Percentiles rank a stretch among this genome's conserved stretches.
Evolutionary conservation across 2,329 filamentous ascomycete species (phyloP).

Genomic region (Zasmidium angulare): DNA sequence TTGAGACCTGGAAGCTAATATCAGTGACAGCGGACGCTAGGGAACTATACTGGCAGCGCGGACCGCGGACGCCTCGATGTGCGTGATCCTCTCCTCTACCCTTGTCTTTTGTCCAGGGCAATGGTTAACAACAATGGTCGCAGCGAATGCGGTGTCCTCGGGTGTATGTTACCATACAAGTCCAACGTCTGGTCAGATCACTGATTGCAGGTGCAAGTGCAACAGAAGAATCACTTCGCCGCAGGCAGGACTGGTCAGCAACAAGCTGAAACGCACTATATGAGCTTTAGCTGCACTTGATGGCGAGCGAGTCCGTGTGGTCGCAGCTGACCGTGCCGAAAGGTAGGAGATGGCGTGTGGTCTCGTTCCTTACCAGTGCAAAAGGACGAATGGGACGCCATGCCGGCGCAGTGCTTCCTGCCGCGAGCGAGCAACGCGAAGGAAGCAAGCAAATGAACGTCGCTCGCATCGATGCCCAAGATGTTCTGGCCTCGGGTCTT

Average conservation of each 20-base stretch:
- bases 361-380: neutral
- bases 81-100: no score
- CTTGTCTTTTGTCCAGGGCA: neutral
- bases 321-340: neutral
- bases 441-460: neutral
- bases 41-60: neutral
- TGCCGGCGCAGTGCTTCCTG: neutral
- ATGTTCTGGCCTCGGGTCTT: no score
- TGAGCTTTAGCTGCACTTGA: neutral
- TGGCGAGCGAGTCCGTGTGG: neutral
- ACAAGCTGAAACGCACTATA: neutral
- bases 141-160: no score
- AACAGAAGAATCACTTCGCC: neutral
- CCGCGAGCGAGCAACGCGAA: neutral
- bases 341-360: neutral
- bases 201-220: no score
- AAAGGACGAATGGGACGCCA: neutral
- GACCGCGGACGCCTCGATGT: neutral
- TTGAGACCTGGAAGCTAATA: neutral
- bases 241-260: neutral
- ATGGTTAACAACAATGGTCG: no score
- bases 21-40: neutral
- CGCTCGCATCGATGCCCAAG: neutral
- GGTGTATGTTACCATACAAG: no score
- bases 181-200: no score